phyloP scores from a whole-genome alignment of 2,329 filamentous ascomycete genomes.

The Cytospora schulzeri region DNA sequence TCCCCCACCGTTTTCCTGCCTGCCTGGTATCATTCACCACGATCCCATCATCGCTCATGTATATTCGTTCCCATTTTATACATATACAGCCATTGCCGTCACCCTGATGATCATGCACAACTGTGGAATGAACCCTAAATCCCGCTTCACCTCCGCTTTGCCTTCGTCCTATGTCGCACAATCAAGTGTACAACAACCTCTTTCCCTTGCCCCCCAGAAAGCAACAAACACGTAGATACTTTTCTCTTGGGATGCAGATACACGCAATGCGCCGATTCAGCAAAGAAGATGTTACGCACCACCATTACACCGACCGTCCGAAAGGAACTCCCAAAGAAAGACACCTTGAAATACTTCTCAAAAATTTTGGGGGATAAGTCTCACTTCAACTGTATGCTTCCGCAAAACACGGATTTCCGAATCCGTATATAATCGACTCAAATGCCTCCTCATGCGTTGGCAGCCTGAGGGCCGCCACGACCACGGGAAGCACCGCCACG shows the following conservation, averaged over 20 bases:
- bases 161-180: conserved; percentile 8
- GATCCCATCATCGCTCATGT: conserved; percentile 24
- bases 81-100: conserved; percentile 23
- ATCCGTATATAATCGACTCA: background rate
- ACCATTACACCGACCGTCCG: conserved; percentile 27
- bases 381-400: conserved; percentile 13
- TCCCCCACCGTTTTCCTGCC: conserved; percentile 6
- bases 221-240: conserved; percentile 18
- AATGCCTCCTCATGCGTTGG: conserved; percentile 49
- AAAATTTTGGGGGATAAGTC: conserved; percentile 14
- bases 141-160: conserved; percentile 4
- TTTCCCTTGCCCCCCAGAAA: conserved; percentile 7
- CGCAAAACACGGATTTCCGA: background rate
- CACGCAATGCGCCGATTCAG: conserved; percentile 28
- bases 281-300: conserved; percentile 25
- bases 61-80: conserved; percentile 25
- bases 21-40: conserved; percentile 17
- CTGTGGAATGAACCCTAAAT: conserved; percentile 15
- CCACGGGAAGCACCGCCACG: conserved; percentile 66
- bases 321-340: conserved; percentile 27
- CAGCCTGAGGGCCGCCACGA: conserved; percentile 59
- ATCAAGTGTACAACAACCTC: conserved; percentile 14
- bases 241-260: conserved; percentile 27
- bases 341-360: conserved; percentile 27
- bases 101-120: conserved; percentile 24